phyloP scores from a whole-genome alignment of 2,329 filamentous ascomycete species.

The Cercospora berteroae region DNA sequence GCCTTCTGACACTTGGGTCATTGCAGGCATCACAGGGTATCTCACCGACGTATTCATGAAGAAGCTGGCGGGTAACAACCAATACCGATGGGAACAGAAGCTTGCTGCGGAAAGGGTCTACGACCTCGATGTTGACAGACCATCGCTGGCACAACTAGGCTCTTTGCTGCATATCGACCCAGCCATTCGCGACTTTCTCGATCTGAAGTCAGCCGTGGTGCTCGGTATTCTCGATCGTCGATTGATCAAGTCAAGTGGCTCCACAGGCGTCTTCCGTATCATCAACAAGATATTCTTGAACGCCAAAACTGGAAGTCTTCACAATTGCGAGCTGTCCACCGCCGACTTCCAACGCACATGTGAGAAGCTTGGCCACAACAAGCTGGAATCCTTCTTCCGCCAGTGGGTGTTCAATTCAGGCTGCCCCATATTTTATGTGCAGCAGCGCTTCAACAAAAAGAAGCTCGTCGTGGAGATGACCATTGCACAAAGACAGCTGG shows the following conservation, averaged over 20 bases:
- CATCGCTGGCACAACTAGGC: constrained; percentile 79
- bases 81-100: constrained; percentile 89
- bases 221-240: constrained; percentile 92
- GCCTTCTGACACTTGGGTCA: constrained; percentile 80
- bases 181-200: constrained; percentile 86
- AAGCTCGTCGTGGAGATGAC: constrained; percentile 90
- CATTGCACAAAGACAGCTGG: constrained; percentile 71
- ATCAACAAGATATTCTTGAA: constrained; percentile 83
- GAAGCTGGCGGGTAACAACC: constrained; percentile 87
- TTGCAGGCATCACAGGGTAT: constrained; percentile 86
- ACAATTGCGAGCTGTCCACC: constrained; percentile 67
- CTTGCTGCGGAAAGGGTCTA: constrained; percentile 77
- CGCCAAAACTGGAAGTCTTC: constrained; percentile 76
- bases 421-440: constrained; percentile 82
- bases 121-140: constrained; percentile 75
- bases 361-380: constrained; percentile 83
- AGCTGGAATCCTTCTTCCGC: constrained; percentile 85
- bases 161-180: constrained; percentile 73
- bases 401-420: constrained; percentile 91
- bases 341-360: constrained; percentile 78
- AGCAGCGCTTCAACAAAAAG: constrained; percentile 95
- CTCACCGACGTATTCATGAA: constrained; percentile 94
- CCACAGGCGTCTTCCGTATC: constrained; percentile 78
- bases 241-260: constrained; percentile 81
- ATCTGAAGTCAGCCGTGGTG: constrained; percentile 84